phyloP scores from a whole-genome alignment of 2,329 filamentous ascomycete genomes.

The Ascochyta rabiei region DNA sequence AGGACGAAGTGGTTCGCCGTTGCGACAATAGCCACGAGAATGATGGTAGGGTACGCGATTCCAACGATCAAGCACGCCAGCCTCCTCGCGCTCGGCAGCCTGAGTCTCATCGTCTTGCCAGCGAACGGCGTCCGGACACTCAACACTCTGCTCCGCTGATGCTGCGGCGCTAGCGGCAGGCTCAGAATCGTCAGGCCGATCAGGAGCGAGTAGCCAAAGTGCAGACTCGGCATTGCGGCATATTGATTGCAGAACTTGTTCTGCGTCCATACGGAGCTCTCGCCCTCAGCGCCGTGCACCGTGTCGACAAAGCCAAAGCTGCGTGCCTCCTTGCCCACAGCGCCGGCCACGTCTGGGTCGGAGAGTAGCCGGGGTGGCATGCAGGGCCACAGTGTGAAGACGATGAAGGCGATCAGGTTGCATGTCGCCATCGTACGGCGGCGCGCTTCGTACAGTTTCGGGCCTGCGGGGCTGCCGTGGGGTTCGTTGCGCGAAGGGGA shows the following conservation, averaged over 20 bases:
- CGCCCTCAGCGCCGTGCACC: slow-evolving; percentile 62
- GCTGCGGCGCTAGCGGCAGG: slow-evolving; percentile 65
- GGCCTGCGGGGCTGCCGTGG: slow-evolving; percentile 52
- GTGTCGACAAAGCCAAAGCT: slow-evolving; percentile 66
- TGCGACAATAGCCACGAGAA: slow-evolving; percentile 71
- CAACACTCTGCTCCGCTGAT: slow-evolving; percentile 51
- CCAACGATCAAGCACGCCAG: slow-evolving; percentile 58
- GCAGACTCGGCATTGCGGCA: slow-evolving; percentile 77
- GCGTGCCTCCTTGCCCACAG: slow-evolving; percentile 63
- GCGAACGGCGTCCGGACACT: slow-evolving; percentile 39
- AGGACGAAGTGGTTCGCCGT: slow-evolving; percentile 76
- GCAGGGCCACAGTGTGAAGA: slow-evolving; percentile 66
- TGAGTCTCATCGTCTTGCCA: slow-evolving; percentile 40
- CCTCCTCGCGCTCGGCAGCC: slow-evolving; percentile 59
- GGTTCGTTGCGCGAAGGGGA: slow-evolving; percentile 13
- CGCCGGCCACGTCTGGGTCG: slow-evolving; percentile 59
- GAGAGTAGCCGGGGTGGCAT: slow-evolving; percentile 65
- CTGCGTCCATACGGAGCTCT: slow-evolving; percentile 73
- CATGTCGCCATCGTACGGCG: slow-evolving; percentile 63
- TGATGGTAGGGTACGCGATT: slow-evolving; percentile 67
- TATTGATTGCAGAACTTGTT: slow-evolving; percentile 80
- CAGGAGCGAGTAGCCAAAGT: slow-evolving; percentile 77
- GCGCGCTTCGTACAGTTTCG: slow-evolving; percentile 61
- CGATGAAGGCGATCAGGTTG: slow-evolving; percentile 64
- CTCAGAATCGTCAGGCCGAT: slow-evolving; percentile 72